Conservation (phyloP, 768 basidiomycete species). For the Rubroboletus pulcherrimus region DNA sequence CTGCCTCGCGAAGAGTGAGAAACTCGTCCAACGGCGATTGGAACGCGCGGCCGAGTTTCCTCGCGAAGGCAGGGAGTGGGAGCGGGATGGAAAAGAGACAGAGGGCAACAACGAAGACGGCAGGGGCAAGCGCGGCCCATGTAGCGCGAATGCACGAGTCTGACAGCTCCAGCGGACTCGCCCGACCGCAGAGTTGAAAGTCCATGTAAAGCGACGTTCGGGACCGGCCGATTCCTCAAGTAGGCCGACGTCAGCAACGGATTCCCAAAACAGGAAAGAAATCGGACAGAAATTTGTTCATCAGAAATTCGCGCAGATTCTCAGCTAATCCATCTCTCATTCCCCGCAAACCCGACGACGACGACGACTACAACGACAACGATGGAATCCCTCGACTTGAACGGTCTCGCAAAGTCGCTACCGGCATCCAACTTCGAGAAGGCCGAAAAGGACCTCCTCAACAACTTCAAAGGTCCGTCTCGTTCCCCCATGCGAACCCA, state of each 20-base stretch:
- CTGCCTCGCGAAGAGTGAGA: slow-evolving; percentile 54
- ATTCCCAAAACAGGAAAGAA: background rate
- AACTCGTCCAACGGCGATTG: slow-evolving; percentile 34
- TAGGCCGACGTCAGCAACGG: background rate
- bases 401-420: slow-evolving; percentile 72
- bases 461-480: slow-evolving; percentile 72
- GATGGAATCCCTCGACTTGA: slow-evolving; percentile 78
- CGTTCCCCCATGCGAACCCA: background rate
- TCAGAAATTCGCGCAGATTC: background rate
- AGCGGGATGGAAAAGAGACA: slow-evolving; percentile 36
- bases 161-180: slow-evolving; percentile 35
- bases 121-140: slow-evolving; percentile 51
- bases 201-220: slow-evolving; percentile 5
- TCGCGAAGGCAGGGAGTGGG: slow-evolving; percentile 20
- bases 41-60: slow-evolving; percentile 20
- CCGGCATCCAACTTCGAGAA: slow-evolving; percentile 66
- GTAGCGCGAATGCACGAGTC: slow-evolving; percentile 46
- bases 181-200: slow-evolving; percentile 12
- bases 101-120: slow-evolving; percentile 42
- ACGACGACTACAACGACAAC: slow-evolving; percentile 16
- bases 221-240: background rate
- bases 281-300: background rate
- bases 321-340: slow-evolving; percentile 2
- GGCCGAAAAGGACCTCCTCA: slow-evolving; percentile 75
- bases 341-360: background rate